Conservation (phyloP, 176 grass and related monocot genomes). For the Lolium rigidum region DNA sequence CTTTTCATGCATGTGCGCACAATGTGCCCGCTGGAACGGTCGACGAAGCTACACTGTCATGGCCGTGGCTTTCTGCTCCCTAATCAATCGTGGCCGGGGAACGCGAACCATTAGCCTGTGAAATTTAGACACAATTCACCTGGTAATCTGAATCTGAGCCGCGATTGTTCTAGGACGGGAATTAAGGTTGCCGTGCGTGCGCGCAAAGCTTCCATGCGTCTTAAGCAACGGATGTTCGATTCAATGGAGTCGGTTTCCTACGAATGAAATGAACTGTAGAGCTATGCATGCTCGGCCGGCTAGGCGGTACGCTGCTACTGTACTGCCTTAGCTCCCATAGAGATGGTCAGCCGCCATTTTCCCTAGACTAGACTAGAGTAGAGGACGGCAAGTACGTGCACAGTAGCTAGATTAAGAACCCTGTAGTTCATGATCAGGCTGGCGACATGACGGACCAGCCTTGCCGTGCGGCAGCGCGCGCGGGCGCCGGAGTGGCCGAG, state of each 20-base stretch:
- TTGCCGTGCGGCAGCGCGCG: neutral
- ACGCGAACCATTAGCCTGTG: neutral
- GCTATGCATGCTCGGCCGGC: neutral
- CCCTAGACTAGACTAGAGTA: neutral
- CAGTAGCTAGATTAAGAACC: too few species aligned
- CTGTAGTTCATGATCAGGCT: too few species aligned
- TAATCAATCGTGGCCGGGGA: constrained; percentile 31
- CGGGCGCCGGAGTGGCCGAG: too few species aligned
- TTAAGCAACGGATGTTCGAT: constrained; percentile 11
- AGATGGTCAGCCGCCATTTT: neutral
- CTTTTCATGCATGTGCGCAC: neutral
- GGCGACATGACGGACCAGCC: neutral
- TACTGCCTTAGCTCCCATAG: too few species aligned
- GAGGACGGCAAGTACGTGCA: neutral
- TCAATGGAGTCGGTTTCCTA: neutral
- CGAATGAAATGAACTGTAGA: neutral
- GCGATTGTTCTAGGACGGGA: constrained; percentile 1
- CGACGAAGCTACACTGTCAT: neutral
- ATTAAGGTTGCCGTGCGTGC: neutral
- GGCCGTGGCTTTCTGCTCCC: constrained; percentile 13
- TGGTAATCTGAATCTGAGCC: neutral
- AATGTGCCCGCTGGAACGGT: neutral
- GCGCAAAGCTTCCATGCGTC: too few species aligned
- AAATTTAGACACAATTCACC: constrained; percentile 5
- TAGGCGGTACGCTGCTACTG: neutral